These are phyloP conservation scores for Cadophora sp. DNA, from an alignment of 2,329 filamentous ascomycete genomes.

Conservation along the genomic window DNA sequence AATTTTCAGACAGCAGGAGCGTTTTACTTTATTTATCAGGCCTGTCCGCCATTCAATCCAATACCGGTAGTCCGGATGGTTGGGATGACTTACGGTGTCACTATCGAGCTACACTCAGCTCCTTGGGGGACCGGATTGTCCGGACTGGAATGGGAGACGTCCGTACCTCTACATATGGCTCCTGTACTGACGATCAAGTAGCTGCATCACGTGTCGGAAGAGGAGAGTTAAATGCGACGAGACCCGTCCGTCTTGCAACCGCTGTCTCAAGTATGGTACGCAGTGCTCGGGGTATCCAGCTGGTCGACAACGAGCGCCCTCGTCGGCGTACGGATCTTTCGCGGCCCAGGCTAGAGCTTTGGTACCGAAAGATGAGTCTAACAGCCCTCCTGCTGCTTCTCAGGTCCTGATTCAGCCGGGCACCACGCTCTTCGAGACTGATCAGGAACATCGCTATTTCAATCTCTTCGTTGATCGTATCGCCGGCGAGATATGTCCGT, in stretches of 20 bases:
- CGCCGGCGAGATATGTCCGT: constrained; percentile 28
- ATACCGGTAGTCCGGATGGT: background rate
- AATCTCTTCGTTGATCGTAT: constrained; percentile 30
- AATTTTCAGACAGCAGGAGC: background rate
- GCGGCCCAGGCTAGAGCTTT: constrained; percentile 26
- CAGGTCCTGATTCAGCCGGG: constrained; percentile 20
- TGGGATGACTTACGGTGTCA: background rate
- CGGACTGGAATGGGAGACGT: background rate
- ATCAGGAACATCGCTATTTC: constrained; percentile 33
- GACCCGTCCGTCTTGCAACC: constrained; percentile 29
- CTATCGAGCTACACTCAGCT: background rate
- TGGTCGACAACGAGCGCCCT: constrained; percentile 24
- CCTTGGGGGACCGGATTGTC: constrained; percentile 5
- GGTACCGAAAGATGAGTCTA: constrained; percentile 24
- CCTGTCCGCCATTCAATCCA: background rate
- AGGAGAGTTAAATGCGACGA: constrained; percentile 37
- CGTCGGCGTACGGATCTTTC: constrained; percentile 25
- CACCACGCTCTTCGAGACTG: constrained; percentile 24
- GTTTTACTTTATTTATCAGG: background rate
- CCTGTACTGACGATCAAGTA: constrained; percentile 15
- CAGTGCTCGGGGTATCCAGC: constrained; percentile 27
- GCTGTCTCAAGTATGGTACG: constrained; percentile 31
- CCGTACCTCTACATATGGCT: background rate
- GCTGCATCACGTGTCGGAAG: constrained; percentile 32
- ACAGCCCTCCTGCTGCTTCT: background rate